phyloP scores from a whole-genome alignment of 2,329 filamentous ascomycete species.

The Dothideomycetes sp. region DNA sequence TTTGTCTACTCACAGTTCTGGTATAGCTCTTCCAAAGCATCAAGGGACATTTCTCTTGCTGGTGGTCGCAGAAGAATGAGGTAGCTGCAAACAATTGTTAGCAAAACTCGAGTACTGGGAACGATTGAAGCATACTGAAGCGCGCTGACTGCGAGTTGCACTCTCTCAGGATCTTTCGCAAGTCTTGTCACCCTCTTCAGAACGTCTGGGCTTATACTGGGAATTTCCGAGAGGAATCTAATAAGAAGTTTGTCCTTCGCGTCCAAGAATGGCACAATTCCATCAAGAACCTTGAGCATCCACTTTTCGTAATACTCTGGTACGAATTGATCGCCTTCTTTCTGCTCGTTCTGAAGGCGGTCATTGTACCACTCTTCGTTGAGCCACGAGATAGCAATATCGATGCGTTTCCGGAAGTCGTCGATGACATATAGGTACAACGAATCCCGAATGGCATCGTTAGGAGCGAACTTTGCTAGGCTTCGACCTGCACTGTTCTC shows the following conservation, averaged over 20 bases:
- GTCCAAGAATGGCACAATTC: constrained; percentile 84
- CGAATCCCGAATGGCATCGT: constrained; percentile 65
- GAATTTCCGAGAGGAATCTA: constrained; percentile 84
- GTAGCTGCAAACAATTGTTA: constrained; percentile 33
- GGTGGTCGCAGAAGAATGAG: constrained; percentile 52
- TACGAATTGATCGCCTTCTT: constrained; percentile 37
- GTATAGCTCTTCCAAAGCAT: constrained; percentile 51
- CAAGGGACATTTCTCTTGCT: constrained; percentile 46
- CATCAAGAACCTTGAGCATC: constrained; percentile 73
- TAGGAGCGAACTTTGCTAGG: constrained; percentile 39
- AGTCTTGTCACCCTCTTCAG: constrained; percentile 60
- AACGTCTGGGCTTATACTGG: constrained; percentile 63
- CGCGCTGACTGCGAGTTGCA: constrained; percentile 49
- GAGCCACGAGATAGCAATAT: constrained; percentile 85
- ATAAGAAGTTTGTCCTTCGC: constrained; percentile 72
- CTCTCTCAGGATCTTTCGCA: constrained; percentile 54
- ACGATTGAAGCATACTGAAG: constrained; percentile 39
- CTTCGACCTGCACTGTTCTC: constrained; percentile 40
- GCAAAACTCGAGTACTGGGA: constrained; percentile 16
- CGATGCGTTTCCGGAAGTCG: constrained; percentile 83
- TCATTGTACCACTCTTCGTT: constrained; percentile 99
- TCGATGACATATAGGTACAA: constrained; percentile 82
- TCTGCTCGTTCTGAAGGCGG: constrained; percentile 43
- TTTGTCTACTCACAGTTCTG: constrained; percentile 36
- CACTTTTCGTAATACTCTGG: constrained; percentile 65